phyloP scores from a whole-genome alignment of 169 alveolate genomes.

The Plasmodium vinckei region DNA sequence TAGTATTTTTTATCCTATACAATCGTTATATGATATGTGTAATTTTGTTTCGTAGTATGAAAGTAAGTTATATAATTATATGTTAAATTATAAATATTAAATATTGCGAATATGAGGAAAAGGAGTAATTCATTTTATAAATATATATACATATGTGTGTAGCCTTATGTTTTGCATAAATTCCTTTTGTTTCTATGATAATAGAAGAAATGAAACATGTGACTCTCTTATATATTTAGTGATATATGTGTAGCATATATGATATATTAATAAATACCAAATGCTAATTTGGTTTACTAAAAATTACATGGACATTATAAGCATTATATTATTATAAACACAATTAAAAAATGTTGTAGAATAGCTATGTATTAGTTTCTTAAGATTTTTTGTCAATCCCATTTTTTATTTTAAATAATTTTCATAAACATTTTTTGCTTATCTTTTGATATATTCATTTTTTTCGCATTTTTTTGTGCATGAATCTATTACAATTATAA shows the following conservation, averaged over 20 bases:
- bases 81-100: slow-evolving; percentile 13
- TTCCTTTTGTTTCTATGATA: background rate
- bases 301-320: background rate
- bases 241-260: slow-evolving; percentile 7
- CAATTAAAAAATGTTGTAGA: background rate
- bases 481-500: too few species aligned
- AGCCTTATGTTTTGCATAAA: background rate
- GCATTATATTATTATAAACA: slow-evolving; percentile 11
- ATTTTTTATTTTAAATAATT: background rate
- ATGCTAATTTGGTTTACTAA: background rate
- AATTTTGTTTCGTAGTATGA: background rate
- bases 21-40: background rate
- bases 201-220: background rate
- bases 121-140: background rate
- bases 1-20: slow-evolving; percentile 5
- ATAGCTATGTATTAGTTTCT: background rate
- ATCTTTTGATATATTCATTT: too few species aligned
- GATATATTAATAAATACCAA: slow-evolving; percentile 6
- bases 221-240: slow-evolving; percentile 10
- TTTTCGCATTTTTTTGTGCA: too few species aligned
- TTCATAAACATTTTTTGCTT: too few species aligned
- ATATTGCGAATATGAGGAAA: background rate
- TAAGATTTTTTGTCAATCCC: background rate
- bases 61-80: background rate
- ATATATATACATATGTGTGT: background rate